Base-by-base conservation (phyloP, 495 filamentous ascomycete genomes). In the Tuber borchii region DNA sequence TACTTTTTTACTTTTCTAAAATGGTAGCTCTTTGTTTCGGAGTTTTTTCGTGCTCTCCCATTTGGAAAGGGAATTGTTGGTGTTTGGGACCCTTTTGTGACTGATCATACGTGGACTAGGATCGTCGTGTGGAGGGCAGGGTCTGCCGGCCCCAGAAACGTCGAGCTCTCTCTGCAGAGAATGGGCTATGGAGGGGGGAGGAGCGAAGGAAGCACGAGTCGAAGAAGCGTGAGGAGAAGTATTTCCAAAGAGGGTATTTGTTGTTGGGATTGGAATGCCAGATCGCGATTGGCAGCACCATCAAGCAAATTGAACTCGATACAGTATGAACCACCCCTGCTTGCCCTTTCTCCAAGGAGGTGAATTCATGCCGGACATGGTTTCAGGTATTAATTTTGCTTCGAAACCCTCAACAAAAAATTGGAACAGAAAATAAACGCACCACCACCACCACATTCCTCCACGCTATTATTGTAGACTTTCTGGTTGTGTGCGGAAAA, bases 31-130 rank as follows among this genome's bases (percentile, higher is more conserved):
- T 73, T 19, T 69, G 26, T 34, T 39, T 73, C 44, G 39, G 20
- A 44, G 39, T 6, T 40, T 40, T 17, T 46, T 42, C 34, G 56
- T 65, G 56, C 26, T 31, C 56, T 65, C 26, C 26, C 14, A 65
- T 65, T 65, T 34, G 56, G 3, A 19, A 17, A 37, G 56, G 14
- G 26, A 65, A 34, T 46, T 76, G 75, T 79, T 77, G 45, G 78
- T 79, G 76, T 79, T 79, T 79, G 72, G 78, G 78, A 73, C 77
- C 61, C 43, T 79, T 77, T 79, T 79, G 68, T 79, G 78, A 79
- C 73, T 73, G 78, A 76, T 79, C 78, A 76, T 76, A 79, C 78
- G 77, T 76, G 78, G 73, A 73, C 76, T 75, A 76, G 78, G 78
- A 79, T 79, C 56, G 56, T 31, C 26, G 1, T 56, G 22, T n/a